Percentiles rank a stretch among this genome's conserved stretches.
These are phyloP conservation scores for Penicillium psychrofluorescens DNA, from an alignment of 495 filamentous ascomycete species.

Conservation along the genomic window DNA sequence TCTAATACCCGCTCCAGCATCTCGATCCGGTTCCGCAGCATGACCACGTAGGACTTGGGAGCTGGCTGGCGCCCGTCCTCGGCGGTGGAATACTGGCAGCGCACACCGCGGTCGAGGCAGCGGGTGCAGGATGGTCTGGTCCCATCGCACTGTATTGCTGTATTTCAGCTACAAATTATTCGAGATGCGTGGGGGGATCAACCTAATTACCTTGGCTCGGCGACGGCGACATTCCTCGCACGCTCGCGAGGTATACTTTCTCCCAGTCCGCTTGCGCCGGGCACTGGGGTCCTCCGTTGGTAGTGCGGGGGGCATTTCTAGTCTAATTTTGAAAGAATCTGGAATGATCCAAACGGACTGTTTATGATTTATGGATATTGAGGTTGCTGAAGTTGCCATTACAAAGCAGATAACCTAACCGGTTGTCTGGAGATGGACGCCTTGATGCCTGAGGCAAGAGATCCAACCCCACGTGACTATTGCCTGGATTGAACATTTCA, in stretches of 20 bases:
- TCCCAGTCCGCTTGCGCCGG: slow-evolving; percentile 11
- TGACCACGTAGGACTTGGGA: slow-evolving; percentile 23
- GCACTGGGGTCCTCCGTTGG: slow-evolving; percentile 6
- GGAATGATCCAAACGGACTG: neutral
- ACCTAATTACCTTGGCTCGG: slow-evolving; percentile 16
- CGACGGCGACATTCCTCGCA: slow-evolving; percentile 24
- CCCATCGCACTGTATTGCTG: slow-evolving; percentile 15
- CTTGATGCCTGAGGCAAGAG: no score
- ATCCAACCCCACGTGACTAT: no score
- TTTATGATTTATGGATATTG: no score
- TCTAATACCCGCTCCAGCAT: slow-evolving; percentile 15
- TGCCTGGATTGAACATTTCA: no score
- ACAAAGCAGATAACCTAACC: slow-evolving; percentile 7
- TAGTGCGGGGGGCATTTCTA: slow-evolving; percentile 5
- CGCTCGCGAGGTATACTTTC: slow-evolving; percentile 22
- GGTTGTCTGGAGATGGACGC: no score
- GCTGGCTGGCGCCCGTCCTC: slow-evolving; percentile 23
- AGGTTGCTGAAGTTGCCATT: neutral
- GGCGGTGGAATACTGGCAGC: slow-evolving; percentile 17
- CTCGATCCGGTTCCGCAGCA: slow-evolving; percentile 19
- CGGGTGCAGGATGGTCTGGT: slow-evolving; percentile 18
- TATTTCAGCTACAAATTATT: neutral
- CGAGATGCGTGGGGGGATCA: neutral
- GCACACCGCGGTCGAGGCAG: slow-evolving; percentile 16
- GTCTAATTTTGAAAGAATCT: neutral